Base-by-base conservation (phyloP, 164 flowering plant species). In the Dillenia turbinata region DNA sequence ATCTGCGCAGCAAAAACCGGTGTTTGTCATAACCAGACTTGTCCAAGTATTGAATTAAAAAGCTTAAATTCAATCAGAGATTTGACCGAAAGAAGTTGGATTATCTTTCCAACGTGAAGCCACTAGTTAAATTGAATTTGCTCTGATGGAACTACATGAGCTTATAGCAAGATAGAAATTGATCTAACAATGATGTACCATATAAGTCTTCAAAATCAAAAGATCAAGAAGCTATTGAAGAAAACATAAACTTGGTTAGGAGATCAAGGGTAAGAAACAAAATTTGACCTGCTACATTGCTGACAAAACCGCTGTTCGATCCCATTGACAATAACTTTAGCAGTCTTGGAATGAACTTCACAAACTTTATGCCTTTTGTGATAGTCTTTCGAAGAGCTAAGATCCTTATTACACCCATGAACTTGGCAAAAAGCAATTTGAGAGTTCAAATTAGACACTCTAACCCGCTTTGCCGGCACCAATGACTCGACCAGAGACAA, bases 361-460 rank as follows among this genome's bases (percentile, higher is more conserved):
- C 97, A 92, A 40, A 92, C 96, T 80, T 79, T 89, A 61, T 89
- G 96, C 77, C 92, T 75, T 74, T 79, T 89, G 77, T 92, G 92
- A 72, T 92, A 92, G 16, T 89, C 96, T 72, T 92, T 92, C 3
- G 83, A 79, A 44, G 76, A 71, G 71, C 83, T 83, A 24, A 92
- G 90, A 73, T 89, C 92, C 72, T 78, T 81, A 52, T 77, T 77
- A 67, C 96, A 89, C 44, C 92, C 94, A 76, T 66, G 71, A 52
- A 92, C 97, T 76, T 92, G 96, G 72, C 97, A 92, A 65, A 69
- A 74, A 44, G 81, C 77, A 56, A 64, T 70, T 64, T 79, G 84
- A 19, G 77, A 68, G 45, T 62, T 71, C 64, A 73, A 54, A 54
- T 69, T 69, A 9, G 65, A 43, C 0, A 64, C 50, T n/a, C 86